Base-by-base conservation (phyloP, 2,329 filamentous ascomycete genomes). In the Aspergillus costaricaensis region DNA sequence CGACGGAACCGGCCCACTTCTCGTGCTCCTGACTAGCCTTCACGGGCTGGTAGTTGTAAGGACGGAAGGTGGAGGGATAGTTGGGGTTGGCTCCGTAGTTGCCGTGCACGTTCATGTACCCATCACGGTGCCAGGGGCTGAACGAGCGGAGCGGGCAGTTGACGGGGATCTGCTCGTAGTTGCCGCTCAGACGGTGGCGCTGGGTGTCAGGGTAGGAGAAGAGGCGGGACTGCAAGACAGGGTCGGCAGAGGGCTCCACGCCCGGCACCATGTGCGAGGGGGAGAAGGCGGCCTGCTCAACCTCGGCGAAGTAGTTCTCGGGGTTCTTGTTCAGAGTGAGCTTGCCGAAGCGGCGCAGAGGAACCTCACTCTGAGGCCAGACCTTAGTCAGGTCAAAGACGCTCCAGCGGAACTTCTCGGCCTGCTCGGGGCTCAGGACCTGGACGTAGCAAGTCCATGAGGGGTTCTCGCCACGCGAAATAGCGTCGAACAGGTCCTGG, bases 141-240 rank as follows among this genome's bases (percentile, higher is more conserved):
- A 79, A 79, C 79, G 77, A 70, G 79, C 74, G 79, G 64, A 81
- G 61, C 58, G 85, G 82, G 55, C 79, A 79, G 76, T 88, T 88
- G 67, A 86, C 83, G 21, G 86, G 86, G 57, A 88, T 83, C 70
- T 88, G 85, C 65, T 87, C 83, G 74, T 87, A 88, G 77, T 89
- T 89, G 54, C 80, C 80, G 36, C 86, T 86, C 2, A 88, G 76
- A 48, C 87, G 85, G 74, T 89, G 84, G 39, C 85, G 82, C 62
- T 88, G 86, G 23, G 86, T 87, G 69, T 91, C 88, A 10, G 86
- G 85, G 76, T 90, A 90, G 1, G 87, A 89, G 80, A 90, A 90
- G 43, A 90, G 81, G 58, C 88, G 86, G 41, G 84, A 85, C 74
- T 91, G 88, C 3, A 91, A 80, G 39, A 91, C 86, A 1, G 88